A percentile compares a stretch with the other conserved stretches of the same genome.
These are phyloP conservation scores for Flammula alnicola DNA, from an alignment of 1,284 basidiomycete genomes.

Conservation along the genomic window DNA sequence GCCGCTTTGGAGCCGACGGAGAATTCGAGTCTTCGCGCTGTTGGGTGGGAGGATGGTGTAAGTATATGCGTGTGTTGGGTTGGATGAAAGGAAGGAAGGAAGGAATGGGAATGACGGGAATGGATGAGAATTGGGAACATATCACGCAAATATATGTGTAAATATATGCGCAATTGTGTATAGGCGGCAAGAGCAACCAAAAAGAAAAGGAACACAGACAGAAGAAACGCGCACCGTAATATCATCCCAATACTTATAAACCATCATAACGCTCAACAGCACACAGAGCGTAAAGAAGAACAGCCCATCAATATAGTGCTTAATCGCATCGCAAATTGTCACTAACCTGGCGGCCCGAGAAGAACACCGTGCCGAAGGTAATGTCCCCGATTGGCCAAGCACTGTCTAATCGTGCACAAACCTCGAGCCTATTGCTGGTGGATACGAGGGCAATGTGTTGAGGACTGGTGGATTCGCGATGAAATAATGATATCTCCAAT, in stretches of 20 bases:
- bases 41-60: not conserved
- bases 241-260: slow-evolving; percentile 99
- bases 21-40: slow-evolving; percentile 96
- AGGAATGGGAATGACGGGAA: slow-evolving; percentile 11
- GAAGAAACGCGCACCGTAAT: slow-evolving; percentile 92
- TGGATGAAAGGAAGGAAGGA: slow-evolving; percentile 2
- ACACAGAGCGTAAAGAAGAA: slow-evolving; percentile 98
- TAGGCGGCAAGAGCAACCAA: too few relatives aligned
- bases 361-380: slow-evolving; percentile 91
- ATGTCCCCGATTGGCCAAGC: slow-evolving; percentile 98
- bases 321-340: slow-evolving; percentile 93
- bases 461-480: too few relatives aligned
- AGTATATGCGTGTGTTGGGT: not conserved
- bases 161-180: too few relatives aligned
- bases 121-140: not conserved
- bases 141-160: too few relatives aligned
- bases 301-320: slow-evolving; percentile 94
- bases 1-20: slow-evolving; percentile 95
- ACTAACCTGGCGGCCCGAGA: slow-evolving; percentile 84
- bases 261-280: slow-evolving; percentile 98
- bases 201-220: too few relatives aligned
- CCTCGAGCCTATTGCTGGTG: too few relatives aligned
- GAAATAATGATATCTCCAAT: too few relatives aligned
- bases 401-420: too few relatives aligned
- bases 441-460: too few relatives aligned